Conservation (phyloP, 352 stramenopile species). For the Phytophthora fragariae region DNA sequence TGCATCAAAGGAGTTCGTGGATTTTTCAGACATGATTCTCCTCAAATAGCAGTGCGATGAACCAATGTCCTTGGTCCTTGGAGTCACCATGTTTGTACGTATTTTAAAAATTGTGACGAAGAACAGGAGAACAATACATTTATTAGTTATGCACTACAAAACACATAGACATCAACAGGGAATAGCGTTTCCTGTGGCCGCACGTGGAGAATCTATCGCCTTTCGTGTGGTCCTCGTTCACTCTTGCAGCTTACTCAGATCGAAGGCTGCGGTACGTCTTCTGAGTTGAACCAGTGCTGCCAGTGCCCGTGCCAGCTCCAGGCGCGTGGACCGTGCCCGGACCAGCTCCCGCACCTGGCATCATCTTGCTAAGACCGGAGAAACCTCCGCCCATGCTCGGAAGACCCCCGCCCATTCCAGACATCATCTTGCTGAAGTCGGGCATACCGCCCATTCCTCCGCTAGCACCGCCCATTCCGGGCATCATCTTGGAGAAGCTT, state of each 20-base stretch:
- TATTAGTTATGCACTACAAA: too few relatives aligned
- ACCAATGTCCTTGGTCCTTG: too few relatives aligned
- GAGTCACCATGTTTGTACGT: too few relatives aligned
- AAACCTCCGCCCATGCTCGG: background rate
- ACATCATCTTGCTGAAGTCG: constrained; percentile 5
- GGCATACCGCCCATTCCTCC: background rate
- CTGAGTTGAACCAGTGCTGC: background rate
- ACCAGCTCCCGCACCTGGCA: background rate
- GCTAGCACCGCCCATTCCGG: background rate
- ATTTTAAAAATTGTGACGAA: too few relatives aligned
- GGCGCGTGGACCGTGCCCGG: constrained; percentile 3
- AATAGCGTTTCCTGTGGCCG: too few relatives aligned
- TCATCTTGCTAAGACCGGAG: constrained; percentile 4
- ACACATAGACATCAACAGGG: too few relatives aligned
- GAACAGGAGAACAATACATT: too few relatives aligned
- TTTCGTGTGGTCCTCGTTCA: too few relatives aligned
- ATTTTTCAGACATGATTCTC: too few relatives aligned
- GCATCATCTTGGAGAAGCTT: constrained; percentile 2
- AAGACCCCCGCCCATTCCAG: constrained; percentile 1
- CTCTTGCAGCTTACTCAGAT: background rate
- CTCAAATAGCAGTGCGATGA: too few relatives aligned
- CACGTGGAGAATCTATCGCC: too few relatives aligned
- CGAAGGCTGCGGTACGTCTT: constrained; percentile 7
- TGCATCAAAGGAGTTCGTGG: too few relatives aligned
- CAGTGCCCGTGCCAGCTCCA: background rate